Conservation (phyloP, 441 rosid species). For the Syzygium malaccense region DNA sequence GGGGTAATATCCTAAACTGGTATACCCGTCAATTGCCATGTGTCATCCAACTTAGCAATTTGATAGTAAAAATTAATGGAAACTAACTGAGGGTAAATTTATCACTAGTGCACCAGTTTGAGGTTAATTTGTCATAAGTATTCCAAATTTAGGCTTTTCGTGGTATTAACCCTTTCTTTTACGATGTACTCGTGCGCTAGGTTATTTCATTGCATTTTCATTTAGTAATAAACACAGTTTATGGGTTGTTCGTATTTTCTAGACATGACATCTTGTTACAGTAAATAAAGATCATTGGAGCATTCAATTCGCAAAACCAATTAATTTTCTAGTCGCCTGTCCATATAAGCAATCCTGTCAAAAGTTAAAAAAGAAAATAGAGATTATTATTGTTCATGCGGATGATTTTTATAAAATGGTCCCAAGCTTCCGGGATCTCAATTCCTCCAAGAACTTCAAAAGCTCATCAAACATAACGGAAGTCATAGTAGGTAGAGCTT, state of each 20-base stretch:
- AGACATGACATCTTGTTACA: background rate
- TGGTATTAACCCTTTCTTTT: background rate
- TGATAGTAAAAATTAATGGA: too few relatives aligned
- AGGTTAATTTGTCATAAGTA: too few relatives aligned
- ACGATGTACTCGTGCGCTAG: background rate
- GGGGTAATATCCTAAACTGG: too few relatives aligned
- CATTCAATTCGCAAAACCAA: background rate
- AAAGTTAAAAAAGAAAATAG: background rate
- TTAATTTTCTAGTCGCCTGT: background rate
- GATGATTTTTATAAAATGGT: background rate
- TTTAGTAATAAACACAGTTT: background rate
- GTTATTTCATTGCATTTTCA: background rate
- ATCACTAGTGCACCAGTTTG: too few relatives aligned
- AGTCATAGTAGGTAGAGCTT: background rate
- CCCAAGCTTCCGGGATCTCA: background rate
- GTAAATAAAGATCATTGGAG: background rate
- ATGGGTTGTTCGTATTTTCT: background rate
- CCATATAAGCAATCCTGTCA: background rate
- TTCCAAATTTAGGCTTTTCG: too few relatives aligned
- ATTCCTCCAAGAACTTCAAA: background rate
- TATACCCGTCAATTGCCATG: too few relatives aligned
- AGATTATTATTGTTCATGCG: background rate
- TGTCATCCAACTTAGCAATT: too few relatives aligned
- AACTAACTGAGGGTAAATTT: too few relatives aligned
- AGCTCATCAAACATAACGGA: background rate